phyloP scores from a whole-genome alignment of 2,329 filamentous ascomycete species.

The Pestalotiopsis fici region DNA sequence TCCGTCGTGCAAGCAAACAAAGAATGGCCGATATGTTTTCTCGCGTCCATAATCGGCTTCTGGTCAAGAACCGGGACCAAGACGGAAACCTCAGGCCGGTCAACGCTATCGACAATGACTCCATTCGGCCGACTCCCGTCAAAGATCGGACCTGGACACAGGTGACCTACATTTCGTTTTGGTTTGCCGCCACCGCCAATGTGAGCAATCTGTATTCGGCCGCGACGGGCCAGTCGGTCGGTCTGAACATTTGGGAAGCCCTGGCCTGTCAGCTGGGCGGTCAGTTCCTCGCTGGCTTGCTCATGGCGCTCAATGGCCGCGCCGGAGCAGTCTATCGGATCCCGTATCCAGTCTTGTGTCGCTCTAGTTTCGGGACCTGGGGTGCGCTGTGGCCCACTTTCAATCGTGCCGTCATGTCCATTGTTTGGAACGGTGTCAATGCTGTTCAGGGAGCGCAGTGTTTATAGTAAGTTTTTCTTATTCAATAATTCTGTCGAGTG shows the following conservation, averaged over 20 bases:
- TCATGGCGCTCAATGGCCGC: constrained; percentile 43
- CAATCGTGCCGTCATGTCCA: constrained; percentile 43
- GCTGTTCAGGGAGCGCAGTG: constrained; percentile 34
- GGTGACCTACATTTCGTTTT: constrained; percentile 41
- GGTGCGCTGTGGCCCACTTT: constrained; percentile 45
- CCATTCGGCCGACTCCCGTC: constrained; percentile 38
- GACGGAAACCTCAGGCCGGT: constrained; percentile 20
- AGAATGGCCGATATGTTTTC: neutral
- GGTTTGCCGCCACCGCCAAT: constrained; percentile 41
- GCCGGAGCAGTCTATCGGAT: constrained; percentile 44
- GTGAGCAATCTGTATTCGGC: constrained; percentile 40
- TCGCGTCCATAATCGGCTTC: neutral
- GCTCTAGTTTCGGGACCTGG: constrained; percentile 43
- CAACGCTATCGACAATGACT: constrained; percentile 36
- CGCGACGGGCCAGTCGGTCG: constrained; percentile 39
- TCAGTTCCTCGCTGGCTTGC: constrained; percentile 37
- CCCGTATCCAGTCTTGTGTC: constrained; percentile 40
- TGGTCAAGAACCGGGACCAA: neutral
- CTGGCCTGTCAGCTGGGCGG: constrained; percentile 41
- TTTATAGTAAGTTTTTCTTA: constrained; percentile 15
- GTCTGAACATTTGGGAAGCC: constrained; percentile 51
- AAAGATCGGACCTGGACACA: constrained; percentile 41
- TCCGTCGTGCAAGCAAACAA: no score
- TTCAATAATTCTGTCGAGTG: constrained; percentile 29
- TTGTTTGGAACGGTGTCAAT: constrained; percentile 47